Base-by-base conservation (phyloP, 306 rosid genomes). In the Corylus heterophylla region DNA sequence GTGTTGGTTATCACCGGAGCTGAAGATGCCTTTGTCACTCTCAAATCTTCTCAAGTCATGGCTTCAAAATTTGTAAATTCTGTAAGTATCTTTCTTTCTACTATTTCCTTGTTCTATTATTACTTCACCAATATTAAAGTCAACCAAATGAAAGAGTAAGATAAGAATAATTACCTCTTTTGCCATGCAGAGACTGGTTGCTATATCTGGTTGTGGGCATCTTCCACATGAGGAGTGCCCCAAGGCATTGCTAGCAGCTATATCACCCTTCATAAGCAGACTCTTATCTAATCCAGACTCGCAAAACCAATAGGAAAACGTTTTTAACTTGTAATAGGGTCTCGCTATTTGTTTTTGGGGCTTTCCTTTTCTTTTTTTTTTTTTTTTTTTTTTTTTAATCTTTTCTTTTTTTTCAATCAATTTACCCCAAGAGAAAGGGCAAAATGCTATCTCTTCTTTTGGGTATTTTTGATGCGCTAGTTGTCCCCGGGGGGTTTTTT, bases 171-270 rank as follows among this genome's bases (percentile, higher is more conserved):
- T 73, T 42, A 80, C 75, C 5, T 62, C 8, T 51, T 18, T 68
- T 75, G 51, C 69, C 12, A 17, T 81, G 88, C 97, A 94, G 98
- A 89, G 97, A 85, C 78, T 94, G 68, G 96, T 94, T 61, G 90
- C 90, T 9, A 87, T 94, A 80, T 92, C 97, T 5, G 97, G 97
- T 62, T 94, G 98, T 54, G 98, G 98, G 20, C 98, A 94, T 85
- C 97, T 94, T 54, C 98, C 98, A 8, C 98, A 92, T 52, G 98
- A 94, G 85, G 98, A 94, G 83, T 94, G 97, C 82, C 97, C 98
- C 1, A 92, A 93, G 83, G 97, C 98, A 69, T 83, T 94, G 72
- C 93, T 94, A 66, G 94, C 97, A 22, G 97, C 97, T 44, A 73
- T 92, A 61, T 80, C 88, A 69, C 98, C 98, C 63, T 94, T 94